Percentiles rank a stretch among this genome's conserved stretches.
phyloP scores from a whole-genome alignment of 176 grass and related monocot genomes.

The Juncus effusus region DNA sequence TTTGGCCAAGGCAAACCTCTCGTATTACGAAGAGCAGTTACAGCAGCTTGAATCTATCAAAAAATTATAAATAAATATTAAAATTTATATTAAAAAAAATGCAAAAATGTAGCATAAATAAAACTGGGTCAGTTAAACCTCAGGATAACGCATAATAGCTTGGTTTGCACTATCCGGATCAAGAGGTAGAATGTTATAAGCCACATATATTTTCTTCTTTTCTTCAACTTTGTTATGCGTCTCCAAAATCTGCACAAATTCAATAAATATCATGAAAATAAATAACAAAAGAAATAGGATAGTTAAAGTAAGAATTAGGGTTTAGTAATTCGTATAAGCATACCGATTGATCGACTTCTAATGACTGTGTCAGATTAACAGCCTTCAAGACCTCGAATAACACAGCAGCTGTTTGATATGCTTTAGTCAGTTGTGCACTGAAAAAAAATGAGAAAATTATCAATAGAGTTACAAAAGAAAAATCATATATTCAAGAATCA shows the following conservation, averaged over 20 bases:
- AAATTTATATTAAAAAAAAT: neutral
- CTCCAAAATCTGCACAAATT: constrained; percentile 51
- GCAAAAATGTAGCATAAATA: neutral
- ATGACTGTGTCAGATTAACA: constrained; percentile 80
- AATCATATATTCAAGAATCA: constrained; percentile 2
- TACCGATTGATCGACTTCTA: constrained; percentile 83
- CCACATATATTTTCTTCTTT: constrained; percentile 76
- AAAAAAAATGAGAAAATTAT: neutral
- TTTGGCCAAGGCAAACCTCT: constrained; percentile 95
- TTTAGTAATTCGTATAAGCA: too few relatives aligned
- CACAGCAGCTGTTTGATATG: constrained; percentile 90
- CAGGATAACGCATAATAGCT: constrained; percentile 76
- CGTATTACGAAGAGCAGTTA: constrained; percentile 70
- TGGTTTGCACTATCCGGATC: constrained; percentile 77
- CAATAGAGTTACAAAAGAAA: neutral
- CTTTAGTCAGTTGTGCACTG: constrained; percentile 86
- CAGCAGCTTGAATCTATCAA: constrained; percentile 80
- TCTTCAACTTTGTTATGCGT: constrained; percentile 78
- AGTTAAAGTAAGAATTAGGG: too few relatives aligned
- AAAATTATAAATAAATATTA: constrained; percentile 4
- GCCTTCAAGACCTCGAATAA: constrained; percentile 95
- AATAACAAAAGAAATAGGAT: neutral
- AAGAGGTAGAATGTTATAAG: constrained; percentile 93
- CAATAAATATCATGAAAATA: neutral
- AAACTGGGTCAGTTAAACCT: constrained; percentile 40